These are phyloP conservation scores for Corniculantispora saksenae DNA, from an alignment of 2,329 filamentous ascomycete genomes.

Conservation along the genomic window DNA sequence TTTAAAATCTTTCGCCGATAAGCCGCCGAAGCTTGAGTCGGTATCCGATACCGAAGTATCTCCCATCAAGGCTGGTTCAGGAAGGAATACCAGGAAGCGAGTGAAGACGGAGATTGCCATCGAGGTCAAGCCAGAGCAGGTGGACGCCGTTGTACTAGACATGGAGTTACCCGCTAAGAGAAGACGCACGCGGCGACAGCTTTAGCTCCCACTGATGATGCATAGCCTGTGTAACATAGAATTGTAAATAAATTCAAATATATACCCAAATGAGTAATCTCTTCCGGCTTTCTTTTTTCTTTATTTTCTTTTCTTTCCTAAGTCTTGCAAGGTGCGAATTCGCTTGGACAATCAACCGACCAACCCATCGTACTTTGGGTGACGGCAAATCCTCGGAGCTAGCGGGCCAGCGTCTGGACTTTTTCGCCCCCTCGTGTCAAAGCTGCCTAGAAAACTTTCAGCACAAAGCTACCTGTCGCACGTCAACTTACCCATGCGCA, in stretches of 20 bases:
- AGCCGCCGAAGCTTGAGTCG: conserved; percentile 29
- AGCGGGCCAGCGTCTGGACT: conserved; percentile 19
- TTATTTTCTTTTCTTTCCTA: not conserved
- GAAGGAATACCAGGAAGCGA: conserved; percentile 27
- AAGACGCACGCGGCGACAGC: conserved; percentile 11
- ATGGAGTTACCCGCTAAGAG: conserved; percentile 22
- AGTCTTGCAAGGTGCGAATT: too few relatives aligned
- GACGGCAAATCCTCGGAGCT: conserved; percentile 14
- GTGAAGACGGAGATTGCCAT: conserved; percentile 22
- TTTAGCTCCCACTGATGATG: not conserved
- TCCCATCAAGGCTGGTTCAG: not conserved
- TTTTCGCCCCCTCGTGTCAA: conserved; percentile 33
- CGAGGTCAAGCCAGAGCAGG: conserved; percentile 5
- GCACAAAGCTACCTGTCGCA: conserved; percentile 31
- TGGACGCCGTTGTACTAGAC: not conserved
- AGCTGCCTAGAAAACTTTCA: conserved; percentile 27
- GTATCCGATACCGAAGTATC: not conserved
- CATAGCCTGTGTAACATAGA: not conserved
- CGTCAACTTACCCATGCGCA: conserved; percentile 36
- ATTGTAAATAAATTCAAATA: not conserved
- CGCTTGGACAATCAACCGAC: too few relatives aligned
- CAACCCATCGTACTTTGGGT: not conserved
- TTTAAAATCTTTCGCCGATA: conserved; percentile 78
- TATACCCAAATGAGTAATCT: not conserved
- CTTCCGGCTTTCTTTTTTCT: not conserved